Evolutionary conservation across 192 early-diverging fungal species (phyloP), one percentile per base, ranked within the genome.

Genomic region (Fimicolochytrium jonesii): DNA sequence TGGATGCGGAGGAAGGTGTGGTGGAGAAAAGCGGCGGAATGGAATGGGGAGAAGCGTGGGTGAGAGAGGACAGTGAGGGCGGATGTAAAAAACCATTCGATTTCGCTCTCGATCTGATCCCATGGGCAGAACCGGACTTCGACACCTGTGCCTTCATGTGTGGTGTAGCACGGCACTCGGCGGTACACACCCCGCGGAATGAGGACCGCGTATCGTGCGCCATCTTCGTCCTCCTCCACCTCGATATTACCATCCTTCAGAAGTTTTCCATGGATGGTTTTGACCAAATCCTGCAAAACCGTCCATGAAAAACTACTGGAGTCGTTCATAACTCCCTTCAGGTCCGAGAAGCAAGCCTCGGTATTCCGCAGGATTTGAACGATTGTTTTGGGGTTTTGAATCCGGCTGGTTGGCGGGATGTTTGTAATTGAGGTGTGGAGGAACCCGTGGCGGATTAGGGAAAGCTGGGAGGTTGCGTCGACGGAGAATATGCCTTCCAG

Each of bases 401-500:
- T 49, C 10, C 47, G 13, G 20, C 47, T 49, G 7, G n/a, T 49
- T 10, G 7, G 47, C 47, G 47, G n/a, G 5, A 61, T 49, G 15
- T 46, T 46, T 18, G 2, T 29, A 30, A 61, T 47, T 25, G 47
- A 47, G 32, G 47, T 61, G 2, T 4, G 18, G 59, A 22, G 26
- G 36, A 61, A 50, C 20, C 59, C 59, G 32, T 46, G 30, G 22
- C 23, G 47, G 2, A 61, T 34, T 15, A 61, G 44, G 4, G 3
- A 31, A 29, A 46, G 47, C 59, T 46, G 50, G 32, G 32, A 37
- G 7, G 47, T 15, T 35, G 33, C 59, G 3, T 61, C 59, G 22
- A 61, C 6, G 2, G 5, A 6, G 47, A 61, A 61, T 11, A 61
- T 46, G 4, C 59, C 59, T 50, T 61, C 59, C 15, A 61, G 35